A percentile compares a stretch with the other conserved stretches of the same genome.
These are phyloP conservation scores for Lithohypha guttulata DNA, from an alignment of 2,329 filamentous ascomycete genomes.

Conservation along the genomic window DNA sequence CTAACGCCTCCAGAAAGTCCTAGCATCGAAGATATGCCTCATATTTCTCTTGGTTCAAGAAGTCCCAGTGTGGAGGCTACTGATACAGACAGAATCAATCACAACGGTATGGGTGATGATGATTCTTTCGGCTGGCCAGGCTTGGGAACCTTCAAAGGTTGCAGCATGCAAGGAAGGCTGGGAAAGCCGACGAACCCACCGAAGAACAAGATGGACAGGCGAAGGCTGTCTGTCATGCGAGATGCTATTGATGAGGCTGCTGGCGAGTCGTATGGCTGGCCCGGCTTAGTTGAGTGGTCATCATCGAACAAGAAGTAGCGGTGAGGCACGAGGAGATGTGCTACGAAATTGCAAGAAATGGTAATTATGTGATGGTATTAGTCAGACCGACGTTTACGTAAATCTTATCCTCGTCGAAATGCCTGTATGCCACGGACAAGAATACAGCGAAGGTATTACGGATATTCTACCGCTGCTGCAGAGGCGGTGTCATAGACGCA, in stretches of 20 bases:
- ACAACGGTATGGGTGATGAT: neutral
- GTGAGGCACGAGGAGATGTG: no score
- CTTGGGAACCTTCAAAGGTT: neutral
- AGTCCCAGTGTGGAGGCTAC: neutral
- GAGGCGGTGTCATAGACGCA: no score
- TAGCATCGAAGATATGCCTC: neutral
- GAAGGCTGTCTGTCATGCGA: neutral
- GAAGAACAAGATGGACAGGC: neutral
- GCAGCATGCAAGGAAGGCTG: neutral
- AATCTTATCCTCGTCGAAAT: no score
- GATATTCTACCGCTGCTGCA: no score
- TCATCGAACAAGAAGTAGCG: no score
- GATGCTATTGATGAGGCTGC: neutral
- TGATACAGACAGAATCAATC: neutral
- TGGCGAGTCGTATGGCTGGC: neutral
- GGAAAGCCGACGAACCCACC: no score
- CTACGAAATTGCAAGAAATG: no score
- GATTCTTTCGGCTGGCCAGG: neutral
- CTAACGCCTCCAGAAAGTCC: neutral
- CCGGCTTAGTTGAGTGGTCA: no score
- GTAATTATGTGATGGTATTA: no score
- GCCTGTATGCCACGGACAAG: no score
- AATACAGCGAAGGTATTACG: no score
- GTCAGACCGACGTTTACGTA: no score
- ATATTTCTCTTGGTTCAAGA: neutral